Evolutionary conservation across 2,329 filamentous ascomycete species (phyloP), one percentile per base, ranked within the genome.

Genomic region (Cytospora schulzeri): DNA sequence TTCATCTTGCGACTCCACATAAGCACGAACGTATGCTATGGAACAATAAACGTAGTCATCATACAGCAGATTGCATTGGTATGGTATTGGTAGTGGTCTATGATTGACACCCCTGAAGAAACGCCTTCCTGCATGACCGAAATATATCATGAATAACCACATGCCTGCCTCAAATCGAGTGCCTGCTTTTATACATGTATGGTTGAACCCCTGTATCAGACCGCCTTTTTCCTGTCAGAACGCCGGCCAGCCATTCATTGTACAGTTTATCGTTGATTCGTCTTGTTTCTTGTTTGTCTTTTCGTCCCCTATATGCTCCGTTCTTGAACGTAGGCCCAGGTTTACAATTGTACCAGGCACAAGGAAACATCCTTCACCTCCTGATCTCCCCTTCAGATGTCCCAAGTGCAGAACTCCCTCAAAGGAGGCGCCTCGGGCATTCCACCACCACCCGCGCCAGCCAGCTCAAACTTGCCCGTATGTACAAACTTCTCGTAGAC

Each of bases 401-500:
- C 86, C 85, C 90, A 94, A 31, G 79, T 76, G 69, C 87, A 88
- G 81, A 88, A 94, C 72, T 94, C 92, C 67, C 87, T 82, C 76
- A 88, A 88, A 0, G 93, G 93, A 24, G 93, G 91, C 54, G 92
- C 78, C 70, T 90, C 83, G 0, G 93, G 93, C 78, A 97, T 90
- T 7, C 38, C 38, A 8, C 88, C 89, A 4, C 65, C 62, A 17
- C 65, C 65, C 3, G 50, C 24, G 52, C 54, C 55, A 29, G 62
- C 65, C 41, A 87, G 86, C 51, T 84, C 81, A 74, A 96, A 97
- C 35, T 74, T 76, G 0, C 91, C 91, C 24, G 85, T 85, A 68
- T 86, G 80, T 54, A 83, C 79, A 73, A 93, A 88, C 45, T 82
- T 83, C 2, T 87, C 82, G 67, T 66, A 61, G 11, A 71, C 70